Base-by-base conservation (phyloP, 2,329 filamentous ascomycete species). In the Epichloe coenophiala region DNA sequence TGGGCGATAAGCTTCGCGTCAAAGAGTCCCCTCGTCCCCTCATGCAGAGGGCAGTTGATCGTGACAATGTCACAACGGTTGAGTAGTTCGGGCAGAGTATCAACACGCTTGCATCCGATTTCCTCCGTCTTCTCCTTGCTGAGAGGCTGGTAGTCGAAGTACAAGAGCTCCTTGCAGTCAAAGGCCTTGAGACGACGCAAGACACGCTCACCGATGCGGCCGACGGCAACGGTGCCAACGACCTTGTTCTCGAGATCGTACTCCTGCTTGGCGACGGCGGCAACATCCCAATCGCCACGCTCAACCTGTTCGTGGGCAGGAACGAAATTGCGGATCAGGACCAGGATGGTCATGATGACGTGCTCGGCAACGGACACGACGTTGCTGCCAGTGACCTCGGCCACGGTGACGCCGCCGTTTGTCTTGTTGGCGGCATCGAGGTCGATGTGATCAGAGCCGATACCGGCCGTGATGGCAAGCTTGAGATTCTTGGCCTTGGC, bases 401-500 rank as follows among this genome's bases (percentile, higher is more conserved):
- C 90, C 55, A 98, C 93, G 61, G 90, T 98, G 73, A 97, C 75
- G 67, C 93, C 93, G 64, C 91, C 91, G 69, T 98, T 98, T 73
- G 90, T 96, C 76, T 84, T 90, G 85, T 97, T 97, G 69, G 93
- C 93, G 43, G 87, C 89, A 69, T 97, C 83, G 57, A 97, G 81
- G 74, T 98, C 93, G 67, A 98, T 88, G 72, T 98, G 93, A 75
- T 98, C 93, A 48, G 91, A 97, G 60, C 93, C 93, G 66, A 98
- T 95, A 76, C 93, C 93, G 61, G 93, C 93, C 48, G 93, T 98
- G 70, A 98, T 74, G 68, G 91, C 91, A 55, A 98, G 77, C 83
- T 97, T 97, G 64, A 98, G 86, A 53, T 98, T 97, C 86, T 97
- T 97, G 60, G 93, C 93, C 77, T 93, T 95, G 63, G 88, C 88